Conservation (phyloP, 192 early-diverging fungal species). For the Dissophora globulifera region DNA sequence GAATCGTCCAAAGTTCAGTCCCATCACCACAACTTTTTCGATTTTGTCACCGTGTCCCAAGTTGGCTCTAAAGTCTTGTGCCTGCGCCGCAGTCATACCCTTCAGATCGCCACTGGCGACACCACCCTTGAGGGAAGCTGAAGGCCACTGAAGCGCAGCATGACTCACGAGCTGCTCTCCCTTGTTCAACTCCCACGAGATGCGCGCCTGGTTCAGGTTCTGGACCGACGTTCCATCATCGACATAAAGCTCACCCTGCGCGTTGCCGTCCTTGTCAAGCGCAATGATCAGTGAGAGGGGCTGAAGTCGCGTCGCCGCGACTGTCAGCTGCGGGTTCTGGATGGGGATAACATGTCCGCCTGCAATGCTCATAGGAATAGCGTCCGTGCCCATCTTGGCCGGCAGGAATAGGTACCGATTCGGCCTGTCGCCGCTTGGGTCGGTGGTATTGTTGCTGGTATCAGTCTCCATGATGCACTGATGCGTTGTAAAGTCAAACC, state of each 20-base stretch:
- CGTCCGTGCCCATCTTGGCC: conserved; percentile 61
- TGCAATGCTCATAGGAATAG: conserved; percentile 69
- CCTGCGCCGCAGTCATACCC: not conserved
- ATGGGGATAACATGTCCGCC: conserved; percentile 68
- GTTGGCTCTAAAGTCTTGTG: not conserved
- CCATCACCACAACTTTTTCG: conserved; percentile 29
- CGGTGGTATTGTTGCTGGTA: conserved; percentile 8
- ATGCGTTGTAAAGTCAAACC: conserved; percentile 71
- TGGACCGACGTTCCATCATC: conserved; percentile 65
- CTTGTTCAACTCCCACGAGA: conserved; percentile 6
- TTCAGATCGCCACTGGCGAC: not conserved
- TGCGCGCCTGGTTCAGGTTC: not conserved
- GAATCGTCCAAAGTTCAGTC: conserved; percentile 31
- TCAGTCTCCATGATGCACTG: conserved; percentile 29
- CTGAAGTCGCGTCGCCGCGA: conserved; percentile 52
- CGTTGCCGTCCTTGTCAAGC: conserved; percentile 54
- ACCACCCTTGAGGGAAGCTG: not conserved
- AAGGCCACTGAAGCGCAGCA: not conserved
- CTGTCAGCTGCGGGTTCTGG: conserved; percentile 62
- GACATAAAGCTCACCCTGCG: conserved; percentile 65
- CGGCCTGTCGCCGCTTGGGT: not conserved
- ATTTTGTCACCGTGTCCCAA: conserved; percentile 17
- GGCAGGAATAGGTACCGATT: conserved; percentile 45
- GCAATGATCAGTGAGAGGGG: conserved; percentile 67
- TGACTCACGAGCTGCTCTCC: conserved; percentile 28